A percentile compares a stretch with the other conserved stretches of the same genome.
These are phyloP conservation scores for Saposhnikovia divaricata DNA, from an alignment of 129 eudicot species.

Conservation along the genomic window DNA sequence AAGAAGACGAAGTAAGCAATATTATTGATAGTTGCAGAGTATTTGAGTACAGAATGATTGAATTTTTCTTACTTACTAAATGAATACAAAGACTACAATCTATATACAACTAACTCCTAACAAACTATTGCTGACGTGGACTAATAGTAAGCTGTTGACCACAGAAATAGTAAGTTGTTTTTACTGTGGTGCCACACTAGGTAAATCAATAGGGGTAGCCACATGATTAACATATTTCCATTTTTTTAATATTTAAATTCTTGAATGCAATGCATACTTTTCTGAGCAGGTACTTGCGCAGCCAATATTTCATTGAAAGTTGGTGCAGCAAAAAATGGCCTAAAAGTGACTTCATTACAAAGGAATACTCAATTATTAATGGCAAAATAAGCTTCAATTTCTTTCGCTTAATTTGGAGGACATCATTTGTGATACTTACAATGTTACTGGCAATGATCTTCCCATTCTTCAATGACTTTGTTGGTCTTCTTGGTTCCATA, in stretches of 20 bases:
- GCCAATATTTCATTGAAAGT: background rate
- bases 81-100: too few relatives aligned
- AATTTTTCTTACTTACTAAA: too few relatives aligned
- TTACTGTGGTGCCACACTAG: too few relatives aligned
- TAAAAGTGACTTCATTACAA: constrained; percentile 10
- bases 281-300: background rate
- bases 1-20: too few relatives aligned
- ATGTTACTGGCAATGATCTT: background rate
- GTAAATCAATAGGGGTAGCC: background rate
- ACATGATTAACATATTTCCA: background rate
- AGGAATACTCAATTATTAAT: background rate
- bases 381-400: constrained; percentile 7
- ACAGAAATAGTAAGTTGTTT: too few relatives aligned
- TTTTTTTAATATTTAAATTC: background rate
- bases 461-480: too few relatives aligned
- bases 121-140: too few relatives aligned
- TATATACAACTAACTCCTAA: too few relatives aligned
- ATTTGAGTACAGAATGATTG: too few relatives aligned
- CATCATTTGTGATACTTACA: constrained; percentile 15
- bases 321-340: constrained; percentile 12
- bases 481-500: too few relatives aligned
- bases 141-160: too few relatives aligned
- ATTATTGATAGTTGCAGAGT: too few relatives aligned
- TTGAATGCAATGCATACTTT: background rate
- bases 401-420: constrained; percentile 20